phyloP scores from a whole-genome alignment of 192 early-diverging fungal genomes.

The Entomortierella lignicola region DNA sequence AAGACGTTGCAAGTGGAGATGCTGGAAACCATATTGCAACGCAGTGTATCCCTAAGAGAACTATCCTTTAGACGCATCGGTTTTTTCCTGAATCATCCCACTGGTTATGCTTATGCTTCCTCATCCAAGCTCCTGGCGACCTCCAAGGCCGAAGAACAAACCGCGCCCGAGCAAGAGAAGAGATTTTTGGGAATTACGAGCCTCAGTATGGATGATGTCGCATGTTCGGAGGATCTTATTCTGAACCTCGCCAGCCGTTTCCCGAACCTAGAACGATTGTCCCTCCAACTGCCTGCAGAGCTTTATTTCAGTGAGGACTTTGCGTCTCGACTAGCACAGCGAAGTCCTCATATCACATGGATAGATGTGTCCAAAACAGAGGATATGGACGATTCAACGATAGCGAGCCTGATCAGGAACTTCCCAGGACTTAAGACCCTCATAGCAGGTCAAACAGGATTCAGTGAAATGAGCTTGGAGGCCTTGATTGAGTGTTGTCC shows the following conservation, averaged over 20 bases:
- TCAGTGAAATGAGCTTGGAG: conserved; percentile 12
- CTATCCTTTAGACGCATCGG: conserved; percentile 10
- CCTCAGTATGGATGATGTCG: conserved; percentile 19
- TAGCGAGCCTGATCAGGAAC: conserved; percentile 5
- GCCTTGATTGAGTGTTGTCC: conserved; percentile 17
- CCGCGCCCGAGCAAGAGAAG: background rate
- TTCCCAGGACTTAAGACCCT: conserved; percentile 11
- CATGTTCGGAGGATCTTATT: conserved; percentile 11
- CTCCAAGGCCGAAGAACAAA: conserved; percentile 7
- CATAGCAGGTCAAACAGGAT: conserved; percentile 7
- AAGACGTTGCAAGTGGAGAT: conserved; percentile 4
- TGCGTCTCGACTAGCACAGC: background rate
- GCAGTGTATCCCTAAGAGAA: conserved; percentile 15
- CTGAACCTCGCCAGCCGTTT: conserved; percentile 21
- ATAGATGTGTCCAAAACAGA: conserved; percentile 14
- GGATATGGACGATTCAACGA: conserved; percentile 23
- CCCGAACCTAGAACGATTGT: conserved; percentile 1
- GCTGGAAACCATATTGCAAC: conserved; percentile 12
- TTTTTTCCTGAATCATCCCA: conserved; percentile 21
- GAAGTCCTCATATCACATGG: conserved; percentile 14
- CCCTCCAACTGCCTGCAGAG: conserved; percentile 7
- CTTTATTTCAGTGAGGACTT: conserved; percentile 11
- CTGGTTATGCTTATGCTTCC: conserved; percentile 8
- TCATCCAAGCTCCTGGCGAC: background rate
- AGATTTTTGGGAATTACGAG: conserved; percentile 7